Evolutionary conservation across 148 eudicot species (phyloP), one percentile per base, ranked within the genome.

Genomic region (Selenicereus undatus): DNA sequence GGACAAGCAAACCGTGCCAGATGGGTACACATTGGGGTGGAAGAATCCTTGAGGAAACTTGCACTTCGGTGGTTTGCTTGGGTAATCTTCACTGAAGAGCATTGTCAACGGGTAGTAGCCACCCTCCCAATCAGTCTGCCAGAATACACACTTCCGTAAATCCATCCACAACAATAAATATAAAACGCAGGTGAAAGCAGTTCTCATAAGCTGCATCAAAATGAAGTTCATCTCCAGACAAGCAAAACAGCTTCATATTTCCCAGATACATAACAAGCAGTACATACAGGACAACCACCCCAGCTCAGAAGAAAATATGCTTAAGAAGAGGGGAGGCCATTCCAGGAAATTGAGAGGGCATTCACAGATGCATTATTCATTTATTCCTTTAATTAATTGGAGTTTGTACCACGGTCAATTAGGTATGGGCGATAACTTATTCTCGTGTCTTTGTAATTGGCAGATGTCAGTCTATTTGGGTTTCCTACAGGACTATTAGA

Each of bases 81-180:
- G 97, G 73, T 93, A 93, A 75, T 93, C 97, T 77, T 93, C 97
- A 62, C 89, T 90, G 82, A 93, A 93, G 66, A 86, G 80, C 88
- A 93, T 88, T 11, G 95, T 89, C n/a, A 93, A 74, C 3, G 97
- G 97, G 75, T 87, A 93, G 79, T 80, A 86, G 56, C 97, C 97
- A 39, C 94, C 95, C 43, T 92, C 97, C 97, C 97, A 93, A 65
- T 93, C 97, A 81, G 97, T 93, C 97, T 93, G 91, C 82, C 69
- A 76, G 29, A 32, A 51, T 39, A 66, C 42, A 45, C 48, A 56
- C 76, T 45, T 48, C 48, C 58, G 17, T 74, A 39, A 45, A 26
- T 18, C 29, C 58, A 74, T 5, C 58, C 32, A 66, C 30, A 27
- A 27, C 68, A 22, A 29, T 62, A 62, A 62, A 8, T 62, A 56